Base-by-base conservation (phyloP, 2,329 filamentous ascomycete genomes). In the Aspergillus puulaauensis region DNA sequence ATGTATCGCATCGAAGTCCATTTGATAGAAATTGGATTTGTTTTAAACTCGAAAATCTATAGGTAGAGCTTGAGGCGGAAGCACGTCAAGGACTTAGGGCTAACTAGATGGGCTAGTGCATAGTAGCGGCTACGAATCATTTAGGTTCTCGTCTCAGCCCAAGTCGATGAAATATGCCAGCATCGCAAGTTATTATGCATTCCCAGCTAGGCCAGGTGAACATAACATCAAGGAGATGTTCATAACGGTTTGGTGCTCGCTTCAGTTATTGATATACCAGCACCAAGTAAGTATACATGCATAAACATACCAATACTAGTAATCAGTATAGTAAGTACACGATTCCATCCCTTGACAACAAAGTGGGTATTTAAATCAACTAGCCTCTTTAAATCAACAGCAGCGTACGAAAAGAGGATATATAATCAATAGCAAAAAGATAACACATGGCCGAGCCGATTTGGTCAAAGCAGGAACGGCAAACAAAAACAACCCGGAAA, bases 401-500 rank as follows among this genome's bases (percentile, higher is more conserved):
- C 17, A 4, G 5, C 5, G 14, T 48, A 21, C 9, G 23, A 14
- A 27, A 6, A 48, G 6, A 19, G 45, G 17, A 48, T 48, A 21
- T 24, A 48, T 43, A 48, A 46, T 15, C 23, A 31, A 31, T 14
- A 11, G 15, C 14, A 46, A 27, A 24, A 46, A 46, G 7, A 11
- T 31, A 48, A 12, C 12, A 33, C 27, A 49, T 49, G 41, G 37
- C 37, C 43, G 17, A 17, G 49, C 19, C 21, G n/a, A 40, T 57
- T 11, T 27, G 47, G 35, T 7, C 35, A 39, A 50, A 9, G 27
- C 27, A 31, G 27, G 27, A 31, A 31, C 27, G 9, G 9, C 27
- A 52, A 17, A 45, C 14, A 56, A 51, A 57, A 43, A 43, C 19
- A 61, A 58, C 27, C 27, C 27, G 58, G 45, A 64, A 66, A 66